Evolutionary conservation across 768 basidiomycete species (phyloP), one percentile per base, ranked within the genome.

Genomic region (Podaxis sp.): DNA sequence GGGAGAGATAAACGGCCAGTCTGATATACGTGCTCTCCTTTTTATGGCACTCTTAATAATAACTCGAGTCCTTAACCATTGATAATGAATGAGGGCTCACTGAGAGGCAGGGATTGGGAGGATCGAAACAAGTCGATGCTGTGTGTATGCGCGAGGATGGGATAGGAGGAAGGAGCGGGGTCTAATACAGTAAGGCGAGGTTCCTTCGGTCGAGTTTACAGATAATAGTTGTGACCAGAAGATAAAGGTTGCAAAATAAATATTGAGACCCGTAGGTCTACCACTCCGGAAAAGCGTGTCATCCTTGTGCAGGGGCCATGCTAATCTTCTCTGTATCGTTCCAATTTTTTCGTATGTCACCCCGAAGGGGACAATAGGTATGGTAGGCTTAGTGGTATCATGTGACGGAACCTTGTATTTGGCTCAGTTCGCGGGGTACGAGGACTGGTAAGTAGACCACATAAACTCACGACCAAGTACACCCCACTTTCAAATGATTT

Each of bases 261-360:
- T 80, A 79, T 80, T 80, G 79, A 80, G 77, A 78, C 69, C 78
- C 78, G 76, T 79, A 79, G 77, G 70, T 80, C 80, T 89, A 89
- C 89, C 88, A 90, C 89, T 90, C 89, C 88, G 88, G 87, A 83
- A 89, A 90, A 92, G 90, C 90, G 91, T 95, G 94, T 95, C 94
- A 95, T 96, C 94, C 95, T 96, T 97, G 93, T 96, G 95, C 94
- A 96, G 94, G 95, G 94, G 93, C 95, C 91, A 96, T 96, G 94
- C 94, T 95, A 95, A 96, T 95, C 94, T 95, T 95, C 94, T 96
- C 93, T 94, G 93, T 95, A 95, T 95, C 90, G 92, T 94, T 95
- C 91, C 93, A 93, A 94, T 90, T 92, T 93, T 94, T 90, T 89
- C 88, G 86, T 91, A 89, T 90, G 90, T 87, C 88, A 88, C 90